Conservation (phyloP, 2,329 filamentous ascomycete species). For the Phialocephala subalpina region DNA sequence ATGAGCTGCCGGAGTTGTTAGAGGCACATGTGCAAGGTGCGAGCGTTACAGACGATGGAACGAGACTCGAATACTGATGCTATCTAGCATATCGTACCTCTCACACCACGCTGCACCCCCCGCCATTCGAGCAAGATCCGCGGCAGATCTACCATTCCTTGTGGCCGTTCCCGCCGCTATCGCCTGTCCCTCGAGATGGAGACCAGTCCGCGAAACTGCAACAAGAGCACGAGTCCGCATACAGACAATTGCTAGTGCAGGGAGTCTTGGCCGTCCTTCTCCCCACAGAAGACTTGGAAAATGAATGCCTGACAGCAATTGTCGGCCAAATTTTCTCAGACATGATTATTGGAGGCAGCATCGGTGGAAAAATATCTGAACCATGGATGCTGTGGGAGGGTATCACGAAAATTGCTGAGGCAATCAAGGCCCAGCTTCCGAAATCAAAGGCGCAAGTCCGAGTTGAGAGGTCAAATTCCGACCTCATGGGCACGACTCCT, state of each 20-base stretch:
- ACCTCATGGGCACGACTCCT: conserved; percentile 31
- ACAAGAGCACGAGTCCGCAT: conserved; percentile 78
- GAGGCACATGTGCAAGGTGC: conserved; percentile 83
- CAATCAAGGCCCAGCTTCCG: conserved; percentile 48
- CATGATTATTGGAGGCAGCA: conserved; percentile 83
- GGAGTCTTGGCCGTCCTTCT: conserved; percentile 83
- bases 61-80: background rate
- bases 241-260: conserved; percentile 88
- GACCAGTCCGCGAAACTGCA: conserved; percentile 64
- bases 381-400: conserved; percentile 90
- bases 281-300: conserved; percentile 91
- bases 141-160: conserved; percentile 84
- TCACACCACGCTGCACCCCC: conserved; percentile 62
- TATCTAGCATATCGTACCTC: conserved; percentile 75
- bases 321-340: conserved; percentile 90
- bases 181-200: conserved; percentile 70
- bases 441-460: conserved; percentile 42
- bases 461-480: conserved; percentile 44
- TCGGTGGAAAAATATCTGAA: conserved; percentile 83
- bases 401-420: conserved; percentile 73
- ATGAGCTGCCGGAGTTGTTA: conserved; percentile 86
- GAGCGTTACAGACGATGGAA: background rate
- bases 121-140: conserved; percentile 67
- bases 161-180: conserved; percentile 81
- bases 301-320: conserved; percentile 82